A percentile compares a stretch with the other conserved stretches of the same genome.
Evolutionary conservation across 768 basidiomycete genomes (phyloP).

Genomic region (Tulasnella sp.): DNA sequence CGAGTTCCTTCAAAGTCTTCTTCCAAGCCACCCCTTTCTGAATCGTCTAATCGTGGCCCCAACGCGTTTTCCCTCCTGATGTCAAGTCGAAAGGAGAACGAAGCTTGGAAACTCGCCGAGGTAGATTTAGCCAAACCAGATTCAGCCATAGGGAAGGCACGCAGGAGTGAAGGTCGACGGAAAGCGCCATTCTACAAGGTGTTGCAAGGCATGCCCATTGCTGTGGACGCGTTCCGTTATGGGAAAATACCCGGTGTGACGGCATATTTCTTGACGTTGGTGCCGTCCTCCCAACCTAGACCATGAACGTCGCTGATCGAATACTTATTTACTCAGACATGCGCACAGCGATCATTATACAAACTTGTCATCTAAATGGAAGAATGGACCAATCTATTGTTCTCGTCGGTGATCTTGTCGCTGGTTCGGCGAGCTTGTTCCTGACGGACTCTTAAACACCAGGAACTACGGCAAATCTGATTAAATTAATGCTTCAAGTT

Average conservation of each 20-base stretch:
- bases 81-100: constrained; percentile 76
- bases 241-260: constrained; percentile 84
- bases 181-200: constrained; percentile 89
- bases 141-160: constrained; percentile 38
- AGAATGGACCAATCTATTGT: constrained; percentile 91
- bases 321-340: constrained; percentile 52
- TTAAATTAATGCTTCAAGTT: constrained; percentile 86
- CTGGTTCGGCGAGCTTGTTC: neutral
- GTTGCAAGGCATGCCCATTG: constrained; percentile 93
- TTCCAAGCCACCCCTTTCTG: constrained; percentile 32
- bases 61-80: constrained; percentile 81
- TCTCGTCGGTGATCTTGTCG: constrained; percentile 47
- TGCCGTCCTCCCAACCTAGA: constrained; percentile 15
- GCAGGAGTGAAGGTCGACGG: constrained; percentile 36
- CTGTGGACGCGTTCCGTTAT: constrained; percentile 96
- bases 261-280: constrained; percentile 88
- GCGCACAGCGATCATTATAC: constrained; percentile 98
- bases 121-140: constrained; percentile 50
- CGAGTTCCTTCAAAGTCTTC: constrained; percentile 37
- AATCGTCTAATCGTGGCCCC: constrained; percentile 30
- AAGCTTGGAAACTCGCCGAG: constrained; percentile 78
- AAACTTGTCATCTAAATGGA: constrained; percentile 83
- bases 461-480: constrained; percentile 72
- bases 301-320: neutral
- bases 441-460: neutral